Base-by-base conservation (phyloP, 352 stramenopile species). In the Globisporangium barbulae region DNA sequence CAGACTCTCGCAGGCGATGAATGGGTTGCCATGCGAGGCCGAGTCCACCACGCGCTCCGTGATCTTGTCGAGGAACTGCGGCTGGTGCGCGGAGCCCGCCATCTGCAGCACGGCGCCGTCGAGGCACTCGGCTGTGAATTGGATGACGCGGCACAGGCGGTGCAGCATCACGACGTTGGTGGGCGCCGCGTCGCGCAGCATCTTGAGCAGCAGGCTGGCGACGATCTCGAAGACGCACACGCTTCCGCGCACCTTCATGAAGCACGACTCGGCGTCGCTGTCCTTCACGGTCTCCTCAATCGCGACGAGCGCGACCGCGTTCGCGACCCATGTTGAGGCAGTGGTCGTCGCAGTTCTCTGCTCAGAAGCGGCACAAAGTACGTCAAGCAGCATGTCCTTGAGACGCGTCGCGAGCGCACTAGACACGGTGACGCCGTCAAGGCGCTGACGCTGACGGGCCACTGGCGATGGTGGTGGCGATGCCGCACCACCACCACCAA, bases 191-290 rank as follows among this genome's bases (percentile, higher is more conserved):
- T 83, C 75, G 2, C 58, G 53, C 17, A 87, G 61, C 22, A 78
- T 33, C 44, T 71, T 72, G 21, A 74, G n/a, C 37, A 87, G 52
- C 21, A 79, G 64, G 21, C 61, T 42, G 12, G 72, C 72, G 13
- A 77, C 81, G 53, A 89, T 74, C 59, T 91, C 83, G 49, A 91
- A 91, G 30, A 89, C 63, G 37, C 72, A 78, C 41, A 78, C 72
- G 19, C 62, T 75, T 0, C 72, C 79, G 31, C 72, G 68, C 2
- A 81, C 73, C 52, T 88, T 87, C 37, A 74, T 59, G 52, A 88
- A 74, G 54, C 79, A 84, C 50, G 71, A 59, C 28, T 79, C 68
- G 22, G 65, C 68, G 8, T 61, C 54, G 57, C 74, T 69, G 48
- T 83, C 74, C 19, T 73, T 59, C 19, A 90, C 69, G 5, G 62